Evolutionary conservation across 495 filamentous ascomycete genomes (phyloP).

Genomic region (Penicillium paradoxum): DNA sequence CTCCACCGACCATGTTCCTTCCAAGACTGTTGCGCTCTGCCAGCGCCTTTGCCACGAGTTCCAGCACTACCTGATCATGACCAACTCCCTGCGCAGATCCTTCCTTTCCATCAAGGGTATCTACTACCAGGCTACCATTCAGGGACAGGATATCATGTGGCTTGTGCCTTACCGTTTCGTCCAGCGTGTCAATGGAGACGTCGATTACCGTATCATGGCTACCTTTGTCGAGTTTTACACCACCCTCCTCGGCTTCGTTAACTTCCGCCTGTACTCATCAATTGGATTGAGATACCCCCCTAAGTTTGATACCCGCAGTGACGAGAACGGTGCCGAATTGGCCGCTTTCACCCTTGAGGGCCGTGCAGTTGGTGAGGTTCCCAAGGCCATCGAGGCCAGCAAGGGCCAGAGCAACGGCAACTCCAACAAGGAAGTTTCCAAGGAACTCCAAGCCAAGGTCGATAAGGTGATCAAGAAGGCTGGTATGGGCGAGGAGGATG

Average conservation of each 20-base stretch:
- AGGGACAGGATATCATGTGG: slow-evolving; percentile 98
- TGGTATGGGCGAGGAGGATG: slow-evolving; percentile 39
- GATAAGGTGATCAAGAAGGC: slow-evolving; percentile 48
- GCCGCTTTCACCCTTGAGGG: slow-evolving; percentile 86
- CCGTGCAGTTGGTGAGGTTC: slow-evolving; percentile 50
- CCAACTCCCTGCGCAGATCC: slow-evolving; percentile 85
- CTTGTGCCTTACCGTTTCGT: slow-evolving; percentile 96
- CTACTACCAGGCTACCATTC: slow-evolving; percentile 97
- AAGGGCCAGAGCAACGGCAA: slow-evolving; percentile 40
- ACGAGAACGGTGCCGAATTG: slow-evolving; percentile 84
- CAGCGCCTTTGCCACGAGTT: slow-evolving; percentile 90
- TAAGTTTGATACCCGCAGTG: slow-evolving; percentile 80
- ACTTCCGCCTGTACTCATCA: slow-evolving; percentile 87
- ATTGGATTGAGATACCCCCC: slow-evolving; percentile 91
- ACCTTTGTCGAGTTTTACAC: slow-evolving; percentile 99
- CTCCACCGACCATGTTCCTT: slow-evolving; percentile 75
- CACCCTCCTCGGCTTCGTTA: slow-evolving; percentile 89
- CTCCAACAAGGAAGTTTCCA: slow-evolving; percentile 42
- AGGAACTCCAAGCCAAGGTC: slow-evolving; percentile 50
- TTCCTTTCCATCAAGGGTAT: slow-evolving; percentile 99
- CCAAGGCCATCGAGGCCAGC: slow-evolving; percentile 51
- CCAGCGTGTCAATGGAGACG: slow-evolving; percentile 82
- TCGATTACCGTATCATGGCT: slow-evolving; percentile 98
- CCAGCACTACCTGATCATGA: slow-evolving; percentile 91
- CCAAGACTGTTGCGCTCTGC: slow-evolving; percentile 89